Conservation (phyloP, 345 rosid species). For the Iberis pinnata region DNA sequence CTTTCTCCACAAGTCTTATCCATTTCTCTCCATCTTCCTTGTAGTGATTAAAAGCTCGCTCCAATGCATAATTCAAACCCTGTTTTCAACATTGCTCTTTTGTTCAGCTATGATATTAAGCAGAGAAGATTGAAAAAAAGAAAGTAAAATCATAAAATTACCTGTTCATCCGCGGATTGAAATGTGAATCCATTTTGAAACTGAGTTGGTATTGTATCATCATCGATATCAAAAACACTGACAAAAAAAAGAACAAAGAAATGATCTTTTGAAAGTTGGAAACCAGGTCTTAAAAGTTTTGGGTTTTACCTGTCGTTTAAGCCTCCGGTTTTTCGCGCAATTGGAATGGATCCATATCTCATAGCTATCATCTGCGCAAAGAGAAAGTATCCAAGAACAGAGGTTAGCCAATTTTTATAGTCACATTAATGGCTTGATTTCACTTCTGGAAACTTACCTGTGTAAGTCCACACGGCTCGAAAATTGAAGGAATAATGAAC, state of each 20-base stretch:
- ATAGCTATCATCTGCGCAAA: slow-evolving; percentile 78
- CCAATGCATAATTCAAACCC: slow-evolving; percentile 63
- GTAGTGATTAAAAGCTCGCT: slow-evolving; percentile 61
- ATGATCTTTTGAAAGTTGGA: slow-evolving; percentile 1
- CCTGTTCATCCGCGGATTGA: slow-evolving; percentile 71
- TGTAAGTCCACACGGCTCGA: slow-evolving; percentile 99
- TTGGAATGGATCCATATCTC: slow-evolving; percentile 86
- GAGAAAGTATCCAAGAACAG: slow-evolving; percentile 8
- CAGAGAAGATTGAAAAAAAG: not conserved
- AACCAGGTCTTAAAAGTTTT: slow-evolving; percentile 1
- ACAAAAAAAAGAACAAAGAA: slow-evolving; percentile 1
- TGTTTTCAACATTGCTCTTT: slow-evolving; percentile 19
- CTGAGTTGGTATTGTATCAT: slow-evolving; percentile 60
- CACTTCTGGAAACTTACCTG: slow-evolving; percentile 50
- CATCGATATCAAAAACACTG: slow-evolving; percentile 83
- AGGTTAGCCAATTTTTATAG: not conserved
- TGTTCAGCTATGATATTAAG: not conserved
- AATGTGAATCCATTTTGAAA: slow-evolving; percentile 75
- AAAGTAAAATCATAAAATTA: slow-evolving; percentile 9
- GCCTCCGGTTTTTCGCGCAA: slow-evolving; percentile 87
- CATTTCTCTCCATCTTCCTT: slow-evolving; percentile 44
- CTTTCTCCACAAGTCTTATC: slow-evolving; percentile 62
- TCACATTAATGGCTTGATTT: slow-evolving; percentile 2
- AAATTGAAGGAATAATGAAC: slow-evolving; percentile 88
- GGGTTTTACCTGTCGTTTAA: slow-evolving; percentile 75